Evolutionary conservation across 306 rosid species (phyloP).

Genomic region (Styphnolobium japonicum): DNA sequence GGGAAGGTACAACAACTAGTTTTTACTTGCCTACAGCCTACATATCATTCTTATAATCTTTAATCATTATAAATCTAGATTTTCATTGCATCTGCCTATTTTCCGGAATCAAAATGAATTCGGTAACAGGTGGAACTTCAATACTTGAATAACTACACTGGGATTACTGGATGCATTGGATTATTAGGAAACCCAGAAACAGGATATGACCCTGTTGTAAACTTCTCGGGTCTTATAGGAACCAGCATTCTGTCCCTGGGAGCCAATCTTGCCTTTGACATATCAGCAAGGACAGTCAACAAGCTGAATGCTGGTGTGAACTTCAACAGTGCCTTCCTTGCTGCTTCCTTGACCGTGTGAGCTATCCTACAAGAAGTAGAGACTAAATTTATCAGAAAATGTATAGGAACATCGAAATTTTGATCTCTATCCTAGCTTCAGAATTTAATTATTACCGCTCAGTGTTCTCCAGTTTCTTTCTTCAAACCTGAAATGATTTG

Average conservation of each 20-base stretch:
- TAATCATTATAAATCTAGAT: not conserved
- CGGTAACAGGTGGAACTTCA: constrained; percentile 61
- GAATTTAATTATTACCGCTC: not conserved
- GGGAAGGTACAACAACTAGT: constrained; percentile 48
- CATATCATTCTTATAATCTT: not conserved
- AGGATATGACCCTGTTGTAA: constrained; percentile 42
- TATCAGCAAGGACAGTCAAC: constrained; percentile 42
- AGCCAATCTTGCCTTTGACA: constrained; percentile 44
- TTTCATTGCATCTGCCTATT: not conserved
- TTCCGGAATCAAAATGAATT: not conserved
- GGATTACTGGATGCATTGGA: constrained; percentile 63
- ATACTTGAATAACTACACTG: constrained; percentile 40
- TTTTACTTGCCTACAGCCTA: constrained; percentile 7
- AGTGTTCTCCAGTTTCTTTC: not conserved
- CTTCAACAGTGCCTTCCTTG: constrained; percentile 46
- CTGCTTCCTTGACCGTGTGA: constrained; percentile 61
- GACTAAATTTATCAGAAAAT: constrained; percentile 4
- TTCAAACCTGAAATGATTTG: constrained; percentile 12
- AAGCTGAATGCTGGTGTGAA: constrained; percentile 50
- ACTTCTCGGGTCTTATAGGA: constrained; percentile 51
- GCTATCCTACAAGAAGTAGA: constrained; percentile 28
- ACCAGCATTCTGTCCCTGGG: constrained; percentile 50
- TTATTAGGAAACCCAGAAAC: constrained; percentile 31
- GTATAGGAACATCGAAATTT: not conserved
- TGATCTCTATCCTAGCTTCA: not conserved